These are phyloP conservation scores for Gentiana straminea DNA, from an alignment of 257 asterid species.

Conservation along the genomic window DNA sequence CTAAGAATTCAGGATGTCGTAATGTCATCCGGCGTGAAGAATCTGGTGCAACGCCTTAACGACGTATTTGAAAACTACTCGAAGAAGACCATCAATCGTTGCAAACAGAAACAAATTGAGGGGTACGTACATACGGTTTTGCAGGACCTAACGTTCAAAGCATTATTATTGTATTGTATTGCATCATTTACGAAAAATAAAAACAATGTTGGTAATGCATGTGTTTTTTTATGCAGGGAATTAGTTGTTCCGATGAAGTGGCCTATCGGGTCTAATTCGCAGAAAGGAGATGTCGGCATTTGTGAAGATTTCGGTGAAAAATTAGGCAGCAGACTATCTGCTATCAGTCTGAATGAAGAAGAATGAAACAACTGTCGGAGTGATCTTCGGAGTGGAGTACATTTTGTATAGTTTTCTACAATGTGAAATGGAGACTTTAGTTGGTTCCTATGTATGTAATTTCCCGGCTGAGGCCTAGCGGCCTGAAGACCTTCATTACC, in stretches of 20 bases:
- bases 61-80: constrained; percentile 11
- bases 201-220: not conserved
- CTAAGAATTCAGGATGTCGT: constrained; percentile 36
- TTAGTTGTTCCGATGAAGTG: constrained; percentile 16
- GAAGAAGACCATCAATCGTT: constrained; percentile 5
- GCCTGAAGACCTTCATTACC: too few relatives aligned
- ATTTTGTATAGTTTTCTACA: too few relatives aligned
- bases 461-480: too few relatives aligned
- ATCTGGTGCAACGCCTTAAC: constrained; percentile 9
- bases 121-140: constrained; percentile 6
- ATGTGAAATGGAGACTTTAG: too few relatives aligned
- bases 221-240: constrained; percentile 11
- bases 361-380: too few relatives aligned
- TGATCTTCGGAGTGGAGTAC: too few relatives aligned
- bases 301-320: not conserved
- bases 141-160: too few relatives aligned
- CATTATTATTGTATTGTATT: too few relatives aligned
- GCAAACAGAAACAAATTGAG: constrained; percentile 15
- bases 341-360: not conserved
- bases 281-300: too few relatives aligned
- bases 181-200: not conserved
- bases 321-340: not conserved
- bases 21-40: constrained; percentile 16
- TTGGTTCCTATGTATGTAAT: too few relatives aligned
- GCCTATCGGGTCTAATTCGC: constrained; percentile 8